Percentiles rank a stretch among this genome's conserved stretches.
Conservation (phyloP, 2,329 filamentous ascomycete genomes). For the Trichocomaceae sp. region DNA sequence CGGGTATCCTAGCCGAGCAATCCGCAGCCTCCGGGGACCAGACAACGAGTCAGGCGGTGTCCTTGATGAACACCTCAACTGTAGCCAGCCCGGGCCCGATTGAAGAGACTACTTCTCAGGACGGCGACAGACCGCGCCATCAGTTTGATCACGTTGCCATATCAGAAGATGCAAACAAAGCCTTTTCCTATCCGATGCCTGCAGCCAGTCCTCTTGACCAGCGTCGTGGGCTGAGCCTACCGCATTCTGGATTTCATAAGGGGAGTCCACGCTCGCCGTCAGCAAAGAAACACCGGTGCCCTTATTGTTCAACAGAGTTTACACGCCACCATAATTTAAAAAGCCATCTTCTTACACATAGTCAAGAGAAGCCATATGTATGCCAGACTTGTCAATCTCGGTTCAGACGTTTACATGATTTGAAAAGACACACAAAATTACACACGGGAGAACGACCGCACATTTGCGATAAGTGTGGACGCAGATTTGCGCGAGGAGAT, state of each 20-base stretch:
- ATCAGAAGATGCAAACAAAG: constrained; percentile 41
- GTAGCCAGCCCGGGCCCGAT: constrained; percentile 44
- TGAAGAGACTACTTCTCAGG: constrained; percentile 38
- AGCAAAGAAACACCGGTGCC: constrained; percentile 90
- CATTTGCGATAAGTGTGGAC: constrained; percentile 87
- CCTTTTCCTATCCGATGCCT: constrained; percentile 60
- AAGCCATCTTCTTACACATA: constrained; percentile 93
- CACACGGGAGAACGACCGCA: constrained; percentile 96
- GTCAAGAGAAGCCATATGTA: constrained; percentile 94
- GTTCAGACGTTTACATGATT: constrained; percentile 85
- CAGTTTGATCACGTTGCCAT: constrained; percentile 26
- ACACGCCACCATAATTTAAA: constrained; percentile 97
- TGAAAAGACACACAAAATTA: constrained; percentile 93
- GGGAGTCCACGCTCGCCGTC: constrained; percentile 62
- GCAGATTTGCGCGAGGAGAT: constrained; percentile 91
- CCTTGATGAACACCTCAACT: constrained; percentile 45
- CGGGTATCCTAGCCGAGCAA: constrained; percentile 42
- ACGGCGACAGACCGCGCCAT: constrained; percentile 36
- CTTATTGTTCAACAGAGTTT: constrained; percentile 93
- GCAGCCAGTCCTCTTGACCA: constrained; percentile 45
- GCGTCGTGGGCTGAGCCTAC: constrained; percentile 54
- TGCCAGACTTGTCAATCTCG: constrained; percentile 90
- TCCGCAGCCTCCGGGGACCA: constrained; percentile 47
- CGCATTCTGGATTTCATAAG: constrained; percentile 49
- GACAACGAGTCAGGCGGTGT: constrained; percentile 40